These are phyloP conservation scores for Diaporthe sp. DNA, from an alignment of 2,329 filamentous ascomycete species.

Conservation along the genomic window DNA sequence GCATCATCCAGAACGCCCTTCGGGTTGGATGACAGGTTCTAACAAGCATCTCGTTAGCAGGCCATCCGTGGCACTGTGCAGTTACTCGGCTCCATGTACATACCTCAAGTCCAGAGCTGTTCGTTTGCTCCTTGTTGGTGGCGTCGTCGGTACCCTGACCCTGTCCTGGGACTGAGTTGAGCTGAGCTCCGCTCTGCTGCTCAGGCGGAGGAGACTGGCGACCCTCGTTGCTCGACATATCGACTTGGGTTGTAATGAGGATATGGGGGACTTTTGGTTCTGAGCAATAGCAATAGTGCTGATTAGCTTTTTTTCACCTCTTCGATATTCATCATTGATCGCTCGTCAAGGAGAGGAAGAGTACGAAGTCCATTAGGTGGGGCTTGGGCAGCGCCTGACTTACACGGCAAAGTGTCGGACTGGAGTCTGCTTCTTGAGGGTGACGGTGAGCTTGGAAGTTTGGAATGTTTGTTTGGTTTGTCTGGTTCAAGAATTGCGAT, in stretches of 20 bases:
- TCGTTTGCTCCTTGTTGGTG: conserved; percentile 65
- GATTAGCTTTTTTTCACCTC: not conserved
- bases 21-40: conserved; percentile 76
- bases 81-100: conserved; percentile 33
- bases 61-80: conserved; percentile 32
- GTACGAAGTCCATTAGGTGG: not conserved
- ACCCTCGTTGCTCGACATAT: conserved; percentile 75
- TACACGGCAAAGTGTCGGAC: not conserved
- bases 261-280: not conserved
- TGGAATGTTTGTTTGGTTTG: not conserved
- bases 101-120: conserved; percentile 67
- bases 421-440: not conserved
- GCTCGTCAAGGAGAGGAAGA: not conserved
- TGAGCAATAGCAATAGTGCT: not conserved
- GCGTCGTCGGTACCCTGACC: conserved; percentile 71
- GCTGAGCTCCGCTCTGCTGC: conserved; percentile 74
- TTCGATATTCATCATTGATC: not conserved
- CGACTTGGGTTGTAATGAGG: conserved; percentile 47
- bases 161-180: conserved; percentile 68
- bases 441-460: not conserved
- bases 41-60: not conserved
- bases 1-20: conserved; percentile 73
- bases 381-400: not conserved
- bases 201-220: conserved; percentile 85
- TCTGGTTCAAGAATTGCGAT: not conserved